Percentiles rank a stretch among this genome's conserved stretches.
Conservation (phyloP, 139 green algal genomes). For the Tetradesmus lagerheimii region DNA sequence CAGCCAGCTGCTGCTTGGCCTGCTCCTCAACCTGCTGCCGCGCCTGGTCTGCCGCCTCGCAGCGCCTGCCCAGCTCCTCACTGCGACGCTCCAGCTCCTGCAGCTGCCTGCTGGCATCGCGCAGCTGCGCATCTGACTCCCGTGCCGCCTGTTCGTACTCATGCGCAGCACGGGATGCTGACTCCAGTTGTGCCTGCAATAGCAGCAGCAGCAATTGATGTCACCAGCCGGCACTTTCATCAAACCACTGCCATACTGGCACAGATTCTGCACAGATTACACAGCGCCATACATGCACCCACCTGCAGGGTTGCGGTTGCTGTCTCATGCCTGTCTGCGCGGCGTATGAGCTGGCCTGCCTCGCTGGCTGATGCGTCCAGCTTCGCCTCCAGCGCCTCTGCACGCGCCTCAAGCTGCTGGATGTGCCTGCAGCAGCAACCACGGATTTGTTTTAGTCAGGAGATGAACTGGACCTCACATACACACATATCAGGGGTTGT, state of each 20-base stretch:
- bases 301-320: slow-evolving; percentile 23
- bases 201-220: neutral
- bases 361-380: slow-evolving; percentile 43
- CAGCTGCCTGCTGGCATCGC: slow-evolving; percentile 46
- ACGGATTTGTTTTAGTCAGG: too few species aligned
- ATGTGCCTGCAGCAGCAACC: slow-evolving; percentile 48
- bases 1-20: neutral
- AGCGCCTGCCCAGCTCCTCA: slow-evolving; percentile 40
- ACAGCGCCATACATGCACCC: neutral
- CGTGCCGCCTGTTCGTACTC: slow-evolving; percentile 40
- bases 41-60: neutral
- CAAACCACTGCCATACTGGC: too few species aligned
- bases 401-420: slow-evolving; percentile 45
- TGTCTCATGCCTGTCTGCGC: slow-evolving; percentile 56
- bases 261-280: too few species aligned
- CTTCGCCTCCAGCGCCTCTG: slow-evolving; percentile 47
- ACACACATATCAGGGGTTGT: too few species aligned
- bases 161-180: neutral
- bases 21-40: neutral
- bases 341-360: slow-evolving; percentile 54
- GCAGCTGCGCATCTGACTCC: slow-evolving; percentile 45
- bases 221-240: too few species aligned
- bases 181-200: slow-evolving; percentile 45
- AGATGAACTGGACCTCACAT: too few species aligned
- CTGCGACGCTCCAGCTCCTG: slow-evolving; percentile 52